Evolutionary conservation across 805 yeast genomes (phyloP).

Genomic region (Scheffersomyces coipomensis): DNA sequence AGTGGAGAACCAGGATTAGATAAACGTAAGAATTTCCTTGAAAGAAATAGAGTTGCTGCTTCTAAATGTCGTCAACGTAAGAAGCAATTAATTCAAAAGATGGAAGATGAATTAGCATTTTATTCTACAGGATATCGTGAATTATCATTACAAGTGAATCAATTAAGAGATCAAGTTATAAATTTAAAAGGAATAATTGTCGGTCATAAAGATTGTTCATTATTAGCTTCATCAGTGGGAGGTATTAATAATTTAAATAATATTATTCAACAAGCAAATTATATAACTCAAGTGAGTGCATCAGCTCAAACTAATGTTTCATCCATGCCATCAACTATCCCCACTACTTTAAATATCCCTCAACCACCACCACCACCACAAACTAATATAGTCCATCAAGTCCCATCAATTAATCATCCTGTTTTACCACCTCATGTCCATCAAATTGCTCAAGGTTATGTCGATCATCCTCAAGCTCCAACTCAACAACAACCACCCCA

Average conservation of each 20-base stretch:
- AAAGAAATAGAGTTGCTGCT: conserved; percentile 93
- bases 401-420: conserved; percentile 4
- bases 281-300: conserved; percentile 23
- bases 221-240: conserved; percentile 42
- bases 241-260: conserved; percentile 45
- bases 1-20: conserved; percentile 18
- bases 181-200: conserved; percentile 46
- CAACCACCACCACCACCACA: conserved; percentile 7
- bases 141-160: conserved; percentile 56
- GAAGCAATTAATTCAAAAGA: conserved; percentile 79
- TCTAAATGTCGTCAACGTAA: conserved; percentile 93
- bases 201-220: conserved; percentile 51
- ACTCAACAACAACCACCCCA: conserved; percentile 4
- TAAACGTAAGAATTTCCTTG: conserved; percentile 74
- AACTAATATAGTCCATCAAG: conserved; percentile 7
- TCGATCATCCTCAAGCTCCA: too few relatives aligned
- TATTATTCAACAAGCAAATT: conserved; percentile 35
- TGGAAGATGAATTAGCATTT: conserved; percentile 75
- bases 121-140: conserved; percentile 71
- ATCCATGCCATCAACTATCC: conserved; percentile 38
- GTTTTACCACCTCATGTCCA: conserved; percentile 3
- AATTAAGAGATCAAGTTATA: conserved; percentile 57
- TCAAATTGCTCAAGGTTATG: too few relatives aligned
- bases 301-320: conserved; percentile 19
- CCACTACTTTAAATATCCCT: conserved; percentile 29